Evolutionary conservation across 306 rosid species (phyloP).

Genomic region (Cucurbita pepo): DNA sequence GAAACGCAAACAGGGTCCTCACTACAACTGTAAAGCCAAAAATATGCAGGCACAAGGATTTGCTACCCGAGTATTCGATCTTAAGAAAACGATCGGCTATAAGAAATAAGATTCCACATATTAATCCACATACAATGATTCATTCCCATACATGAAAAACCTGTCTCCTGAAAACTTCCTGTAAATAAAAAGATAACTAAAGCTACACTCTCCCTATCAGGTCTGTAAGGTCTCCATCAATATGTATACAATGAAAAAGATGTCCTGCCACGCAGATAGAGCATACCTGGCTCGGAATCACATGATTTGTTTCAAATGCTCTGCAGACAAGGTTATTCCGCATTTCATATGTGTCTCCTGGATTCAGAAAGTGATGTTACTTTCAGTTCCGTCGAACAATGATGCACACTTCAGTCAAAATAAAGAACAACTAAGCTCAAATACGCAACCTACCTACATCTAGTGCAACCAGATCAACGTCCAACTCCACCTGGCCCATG

Average conservation of each 20-base stretch:
- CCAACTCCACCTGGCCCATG: constrained; percentile 73
- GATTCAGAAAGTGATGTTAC: constrained; percentile 19
- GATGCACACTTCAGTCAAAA: background rate
- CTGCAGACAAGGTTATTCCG: constrained; percentile 84
- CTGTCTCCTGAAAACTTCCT: background rate
- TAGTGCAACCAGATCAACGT: constrained; percentile 69
- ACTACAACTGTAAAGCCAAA: background rate
- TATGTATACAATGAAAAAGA: background rate
- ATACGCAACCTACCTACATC: constrained; percentile 54
- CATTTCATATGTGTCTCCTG: constrained; percentile 91
- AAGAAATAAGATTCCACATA: background rate
- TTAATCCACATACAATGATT: background rate
- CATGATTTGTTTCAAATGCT: constrained; percentile 82
- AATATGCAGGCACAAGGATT: background rate
- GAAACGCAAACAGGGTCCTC: background rate
- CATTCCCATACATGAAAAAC: background rate
- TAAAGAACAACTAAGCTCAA: constrained; percentile 6
- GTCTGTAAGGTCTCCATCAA: background rate
- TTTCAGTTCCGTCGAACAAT: background rate
- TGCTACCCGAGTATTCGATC: background rate
- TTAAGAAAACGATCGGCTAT: background rate
- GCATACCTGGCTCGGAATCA: constrained; percentile 85
- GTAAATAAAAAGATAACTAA: background rate
- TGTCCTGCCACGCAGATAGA: background rate
- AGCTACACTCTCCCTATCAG: background rate